A percentile compares a stretch with the other conserved stretches of the same genome.
phyloP scores from a whole-genome alignment of 139 green algal genomes.

The Coelastrella sp. region DNA sequence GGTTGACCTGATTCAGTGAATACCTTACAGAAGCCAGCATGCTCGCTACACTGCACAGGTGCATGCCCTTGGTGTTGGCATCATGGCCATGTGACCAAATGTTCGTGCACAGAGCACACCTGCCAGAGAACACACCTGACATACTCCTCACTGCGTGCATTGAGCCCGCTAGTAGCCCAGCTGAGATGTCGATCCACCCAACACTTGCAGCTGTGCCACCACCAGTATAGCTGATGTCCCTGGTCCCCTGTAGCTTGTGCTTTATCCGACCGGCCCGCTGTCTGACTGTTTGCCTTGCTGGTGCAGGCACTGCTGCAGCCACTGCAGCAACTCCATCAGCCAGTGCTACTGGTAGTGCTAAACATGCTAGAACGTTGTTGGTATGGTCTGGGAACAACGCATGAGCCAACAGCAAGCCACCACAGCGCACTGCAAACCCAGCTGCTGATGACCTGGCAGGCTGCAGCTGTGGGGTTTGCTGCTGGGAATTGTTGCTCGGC shows the following conservation, averaged over 20 bases:
- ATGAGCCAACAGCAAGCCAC: constrained; percentile 21
- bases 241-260: background rate
- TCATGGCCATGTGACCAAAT: too few relatives aligned
- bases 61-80: too few relatives aligned
- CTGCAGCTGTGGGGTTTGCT: constrained; percentile 2
- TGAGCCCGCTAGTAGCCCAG: background rate
- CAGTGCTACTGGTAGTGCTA: constrained; percentile 25
- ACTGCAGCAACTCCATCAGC: constrained; percentile 9
- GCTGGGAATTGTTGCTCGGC: too few relatives aligned
- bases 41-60: too few relatives aligned
- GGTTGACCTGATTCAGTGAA: too few relatives aligned
- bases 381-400: constrained; percentile 38
- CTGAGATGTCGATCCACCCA: background rate
- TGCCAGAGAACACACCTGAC: constrained; percentile 45
- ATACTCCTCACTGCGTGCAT: constrained; percentile 20
- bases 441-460: background rate
- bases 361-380: background rate
- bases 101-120: too few relatives aligned
- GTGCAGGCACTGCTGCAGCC: background rate
- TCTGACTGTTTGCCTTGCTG: background rate
- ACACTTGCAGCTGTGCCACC: background rate
- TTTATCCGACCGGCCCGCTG: background rate
- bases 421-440: constrained; percentile 17
- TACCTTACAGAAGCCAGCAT: too few relatives aligned
- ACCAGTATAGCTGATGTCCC: background rate